phyloP scores from a whole-genome alignment of 2,329 filamentous ascomycete genomes.

The Aspergillus candidus region DNA sequence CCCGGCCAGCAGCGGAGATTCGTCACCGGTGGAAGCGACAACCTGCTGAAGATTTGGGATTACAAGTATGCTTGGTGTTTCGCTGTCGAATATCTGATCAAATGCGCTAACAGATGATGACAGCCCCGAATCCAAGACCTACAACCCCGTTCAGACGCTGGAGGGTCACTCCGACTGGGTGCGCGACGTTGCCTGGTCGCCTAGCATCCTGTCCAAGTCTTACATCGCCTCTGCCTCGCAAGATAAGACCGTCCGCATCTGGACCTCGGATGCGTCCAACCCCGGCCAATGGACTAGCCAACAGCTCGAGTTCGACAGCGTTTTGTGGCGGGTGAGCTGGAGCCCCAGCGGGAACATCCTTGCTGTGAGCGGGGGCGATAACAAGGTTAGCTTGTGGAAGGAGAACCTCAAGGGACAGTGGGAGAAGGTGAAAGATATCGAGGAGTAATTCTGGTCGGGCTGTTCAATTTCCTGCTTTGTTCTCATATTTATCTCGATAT shows the following conservation, averaged over 20 bases:
- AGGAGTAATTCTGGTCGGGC: slow-evolving; percentile 54
- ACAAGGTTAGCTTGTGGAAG: slow-evolving; percentile 97
- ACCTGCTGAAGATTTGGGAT: slow-evolving; percentile 86
- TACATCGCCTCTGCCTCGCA: slow-evolving; percentile 95
- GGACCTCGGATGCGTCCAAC: slow-evolving; percentile 69
- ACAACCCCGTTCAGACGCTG: slow-evolving; percentile 53
- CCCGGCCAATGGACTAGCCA: slow-evolving; percentile 76
- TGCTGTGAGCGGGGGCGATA: slow-evolving; percentile 88
- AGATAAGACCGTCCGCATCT: slow-evolving; percentile 96
- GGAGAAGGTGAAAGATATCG: slow-evolving; percentile 95
- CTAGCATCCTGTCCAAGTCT: slow-evolving; percentile 87
- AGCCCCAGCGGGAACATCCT: slow-evolving; percentile 94
- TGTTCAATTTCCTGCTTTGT: slow-evolving; percentile 8
- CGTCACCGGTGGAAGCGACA: slow-evolving; percentile 92
- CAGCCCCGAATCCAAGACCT: slow-evolving; percentile 48
- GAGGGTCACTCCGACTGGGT: slow-evolving; percentile 92
- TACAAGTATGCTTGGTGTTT: slow-evolving; percentile 52
- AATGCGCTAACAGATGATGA: slow-evolving; percentile 1
- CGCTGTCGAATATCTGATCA: neutral
- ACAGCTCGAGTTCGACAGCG: slow-evolving; percentile 77
- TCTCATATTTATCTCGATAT: slow-evolving; percentile 8
- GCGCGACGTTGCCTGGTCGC: slow-evolving; percentile 93
- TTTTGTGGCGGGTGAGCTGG: slow-evolving; percentile 96
- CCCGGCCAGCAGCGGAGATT: slow-evolving; percentile 69
- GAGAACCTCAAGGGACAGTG: slow-evolving; percentile 94